Base-by-base conservation (phyloP, 2,329 filamentous ascomycete genomes). In the Ascomycota sp. region DNA sequence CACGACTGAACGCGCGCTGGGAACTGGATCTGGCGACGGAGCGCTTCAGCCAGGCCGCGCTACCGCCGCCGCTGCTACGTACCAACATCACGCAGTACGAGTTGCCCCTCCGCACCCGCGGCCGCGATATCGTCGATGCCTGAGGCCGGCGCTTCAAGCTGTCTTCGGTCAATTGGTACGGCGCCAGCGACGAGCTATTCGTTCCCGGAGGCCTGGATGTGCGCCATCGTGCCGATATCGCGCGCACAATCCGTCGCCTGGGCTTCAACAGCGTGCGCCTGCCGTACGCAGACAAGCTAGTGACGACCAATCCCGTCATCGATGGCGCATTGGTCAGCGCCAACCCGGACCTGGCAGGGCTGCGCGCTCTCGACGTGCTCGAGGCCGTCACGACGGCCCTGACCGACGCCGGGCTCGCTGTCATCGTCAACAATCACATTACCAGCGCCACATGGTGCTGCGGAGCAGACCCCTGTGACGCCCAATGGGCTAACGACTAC, bases 211-310 rank as follows among this genome's bases (percentile, higher is more conserved):
- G 72, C 0, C 55, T 78, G 24, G 69, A 77, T 37, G 51, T 71
- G 15, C 61, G 63, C 41, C 69, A 77, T 48, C 68, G 73, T 23
- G 55, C 53, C 32, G 56, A 58, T 13, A 75, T 78, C 37, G 69
- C 71, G 4, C 42, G 51, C 35, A 65, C 64, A 11, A 74, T 78
- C 44, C 60, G 63, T 31, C 44, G 45, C 8, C 53, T 78, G 32
- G 73, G 73, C 10, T 78, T 78, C 58, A 78, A 78, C 52, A 75
- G 70, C 42, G 73, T 78, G 28, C 60, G 73, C 3, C 49, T 78
- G 28, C 73, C 73, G 3, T 78, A 78, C 50, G 62, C 69, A 12
- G 73, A 79, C 48, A 72, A 78, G 51, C 57, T 77, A 52, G 70
- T 78, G 30, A 57, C 62, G 21, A 43, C 51, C 15, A 75, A 77